Conservation (phyloP, 345 rosid genomes). For the Brassica juncea region DNA sequence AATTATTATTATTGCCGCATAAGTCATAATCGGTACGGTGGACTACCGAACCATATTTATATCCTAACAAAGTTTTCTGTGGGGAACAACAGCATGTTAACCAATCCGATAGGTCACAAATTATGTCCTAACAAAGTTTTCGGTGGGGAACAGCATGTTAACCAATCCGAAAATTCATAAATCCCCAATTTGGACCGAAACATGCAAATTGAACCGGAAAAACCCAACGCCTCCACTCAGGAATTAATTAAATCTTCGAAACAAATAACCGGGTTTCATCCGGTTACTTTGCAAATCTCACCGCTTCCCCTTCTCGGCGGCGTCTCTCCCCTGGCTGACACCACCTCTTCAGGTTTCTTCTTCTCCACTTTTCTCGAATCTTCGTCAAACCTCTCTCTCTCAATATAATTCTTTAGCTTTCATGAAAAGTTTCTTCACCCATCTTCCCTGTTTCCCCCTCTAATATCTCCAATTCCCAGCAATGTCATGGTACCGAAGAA, state of each 20-base stretch:
- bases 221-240: neutral
- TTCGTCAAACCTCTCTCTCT: neutral
- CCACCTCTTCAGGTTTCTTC: neutral
- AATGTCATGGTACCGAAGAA: constrained; percentile 60
- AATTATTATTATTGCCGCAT: too few relatives aligned
- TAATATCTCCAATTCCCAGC: constrained; percentile 1
- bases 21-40: neutral
- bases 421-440: neutral
- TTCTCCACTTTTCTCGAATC: constrained; percentile 22
- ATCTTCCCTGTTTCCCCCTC: neutral
- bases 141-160: too few relatives aligned
- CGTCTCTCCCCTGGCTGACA: neutral
- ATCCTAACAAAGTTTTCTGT: too few relatives aligned
- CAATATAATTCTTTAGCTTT: neutral
- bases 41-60: neutral
- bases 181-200: too few relatives aligned
- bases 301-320: neutral
- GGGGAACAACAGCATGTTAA: too few relatives aligned
- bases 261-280: neutral
- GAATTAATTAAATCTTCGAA: neutral
- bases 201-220: too few relatives aligned
- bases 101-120: neutral
- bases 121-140: too few relatives aligned
- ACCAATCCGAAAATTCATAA: too few relatives aligned
- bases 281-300: neutral